Evolutionary conservation across 129 eudicot species (phyloP), one percentile per base, ranked within the genome.

Genomic region (Cynara cardunculus): DNA sequence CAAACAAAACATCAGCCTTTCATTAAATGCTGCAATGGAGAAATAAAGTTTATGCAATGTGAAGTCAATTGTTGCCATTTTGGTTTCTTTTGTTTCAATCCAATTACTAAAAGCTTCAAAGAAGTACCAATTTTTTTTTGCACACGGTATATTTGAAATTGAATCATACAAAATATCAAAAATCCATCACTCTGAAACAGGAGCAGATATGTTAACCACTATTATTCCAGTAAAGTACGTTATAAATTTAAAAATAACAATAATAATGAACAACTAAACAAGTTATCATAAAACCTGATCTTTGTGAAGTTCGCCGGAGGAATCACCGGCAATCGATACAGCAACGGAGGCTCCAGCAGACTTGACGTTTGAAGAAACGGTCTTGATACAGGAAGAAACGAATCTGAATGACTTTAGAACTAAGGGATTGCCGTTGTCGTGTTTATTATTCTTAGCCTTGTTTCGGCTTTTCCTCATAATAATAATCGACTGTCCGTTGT

Each of bases 321-420:
- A 80, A 72, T 82, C 87, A 19, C 79, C 84, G 68, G 90, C 74
- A 70, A 87, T 76, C 13, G 95, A 90, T 53, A 86, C 90, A 32
- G 95, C 86, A 25, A 91, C 89, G 25, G 97, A 86, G 25, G 91
- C 93, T 64, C 93, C 90, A 39, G 91, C 94, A 25, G 90, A 84
- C 82, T 90, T 81, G 12, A 92, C 96, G 83, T 84, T 86, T 39
- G 91, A 65, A 25, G 96, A 91, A 26, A 91, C 97, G 65, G 94
- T 88, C 69, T 87, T 90, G 75, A 92, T 87, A 46, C 88, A 92
- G 10, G 97, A 90, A 0, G 93, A 85, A 30, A 92, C 87, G 31
- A 92, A 86, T 87, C 86, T 85, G 37, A 90, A 80, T 0, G 94
- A 89, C 85, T 83, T 89, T 19, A 90, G 90, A 2, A 89, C 69